phyloP scores from a whole-genome alignment of 768 basidiomycete species.

The Collybiopsis confluens region DNA sequence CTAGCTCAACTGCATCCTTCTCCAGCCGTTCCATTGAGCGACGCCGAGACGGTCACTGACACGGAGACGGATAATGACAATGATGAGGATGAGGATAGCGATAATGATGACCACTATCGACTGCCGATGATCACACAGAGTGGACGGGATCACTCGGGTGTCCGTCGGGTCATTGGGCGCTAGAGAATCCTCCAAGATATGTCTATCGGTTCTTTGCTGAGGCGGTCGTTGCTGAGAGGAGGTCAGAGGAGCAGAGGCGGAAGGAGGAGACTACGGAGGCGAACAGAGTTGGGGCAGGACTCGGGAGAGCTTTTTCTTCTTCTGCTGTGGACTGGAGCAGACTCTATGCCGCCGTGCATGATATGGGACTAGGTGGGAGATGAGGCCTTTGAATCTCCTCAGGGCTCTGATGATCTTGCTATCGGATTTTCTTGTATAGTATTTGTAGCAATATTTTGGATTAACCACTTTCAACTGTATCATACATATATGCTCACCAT shows the following conservation, averaged over 20 bases:
- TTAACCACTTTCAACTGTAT: too few species aligned
- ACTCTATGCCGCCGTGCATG: conserved; percentile 1
- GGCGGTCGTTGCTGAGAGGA: not conserved
- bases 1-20: not conserved
- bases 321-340: not conserved
- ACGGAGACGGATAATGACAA: not conserved
- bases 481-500: too few species aligned
- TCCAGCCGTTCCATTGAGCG: not conserved
- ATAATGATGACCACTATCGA: conserved; percentile 5
- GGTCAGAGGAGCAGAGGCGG: not conserved
- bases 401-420: too few species aligned
- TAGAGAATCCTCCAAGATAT: not conserved
- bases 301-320: not conserved
- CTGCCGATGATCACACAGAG: conserved; percentile 3
- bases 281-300: too few species aligned
- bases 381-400: too few species aligned
- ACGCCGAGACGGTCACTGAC: not conserved
- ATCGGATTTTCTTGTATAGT: too few species aligned
- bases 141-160: not conserved
- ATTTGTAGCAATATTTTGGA: too few species aligned
- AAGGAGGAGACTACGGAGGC: too few species aligned
- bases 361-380: not conserved
- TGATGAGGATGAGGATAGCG: not conserved
- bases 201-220: conserved; percentile 4
- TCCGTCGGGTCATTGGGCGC: not conserved